Evolutionary conservation across 1,284 basidiomycete genomes (phyloP), one percentile per base, ranked within the genome.

Genomic region (Mycena citricolor): DNA sequence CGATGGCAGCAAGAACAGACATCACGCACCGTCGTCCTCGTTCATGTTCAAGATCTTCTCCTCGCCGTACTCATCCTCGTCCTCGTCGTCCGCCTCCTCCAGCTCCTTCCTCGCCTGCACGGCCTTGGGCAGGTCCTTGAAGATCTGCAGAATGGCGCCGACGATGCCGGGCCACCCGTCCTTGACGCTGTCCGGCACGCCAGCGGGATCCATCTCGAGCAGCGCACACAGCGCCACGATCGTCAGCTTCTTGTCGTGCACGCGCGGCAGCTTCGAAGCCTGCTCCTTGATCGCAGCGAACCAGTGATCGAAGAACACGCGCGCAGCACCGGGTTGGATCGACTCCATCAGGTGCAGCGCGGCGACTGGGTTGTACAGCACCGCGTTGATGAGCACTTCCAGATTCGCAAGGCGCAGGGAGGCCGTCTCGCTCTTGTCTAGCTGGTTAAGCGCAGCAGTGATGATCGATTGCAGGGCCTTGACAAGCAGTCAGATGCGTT

Each of bases 201-300:
- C 59, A 12, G 63, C 61, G 2, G 78, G 73, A 14, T 81, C 71
- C 62, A 90, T 67, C 62, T 89, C 85, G 59, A 93, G 69, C 45
- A 91, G 62, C 29, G 81, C 79, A 52, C 82, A 88, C 49, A 94
- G 67, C 8, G 90, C 81, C 47, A 89, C 63, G 39, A 93, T 77
- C 50, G 79, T 81, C 44, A 95, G 71, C 64, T 90, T 93, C 76
- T 92, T 92, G 65, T 94, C 91, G 62, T 95, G 90, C 28, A 94
- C 90, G n/a, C 90, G 77, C 3, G 86, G 87, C 32, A 93, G 73
- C 37, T 61, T 62, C 25, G 74, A 76, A 22, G 72, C 68, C 17
- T 81, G 71, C 36, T 69, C 66, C 44, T 78, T 80, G 61, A 92
- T 86, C 12, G 79, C 77, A 7, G 65, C 75, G 57, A 90, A 90